Conservation (phyloP, 139 green algal species). For the Zygnema circumcarinatum region DNA sequence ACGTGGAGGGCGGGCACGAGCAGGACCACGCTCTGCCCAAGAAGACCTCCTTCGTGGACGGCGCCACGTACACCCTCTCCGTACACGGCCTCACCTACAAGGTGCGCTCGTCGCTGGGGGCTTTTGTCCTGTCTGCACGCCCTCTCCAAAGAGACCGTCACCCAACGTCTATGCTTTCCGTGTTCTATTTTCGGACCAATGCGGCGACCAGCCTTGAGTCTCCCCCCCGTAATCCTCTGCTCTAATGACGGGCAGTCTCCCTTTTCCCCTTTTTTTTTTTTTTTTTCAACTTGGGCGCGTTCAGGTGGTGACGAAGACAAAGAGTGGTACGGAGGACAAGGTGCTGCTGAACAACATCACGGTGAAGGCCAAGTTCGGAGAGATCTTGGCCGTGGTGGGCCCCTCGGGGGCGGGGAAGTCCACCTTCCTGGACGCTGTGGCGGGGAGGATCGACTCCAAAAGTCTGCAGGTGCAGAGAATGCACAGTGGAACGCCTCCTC, state of each 20-base stretch:
- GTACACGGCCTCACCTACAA: slow-evolving; percentile 50
- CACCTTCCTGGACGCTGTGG: slow-evolving; percentile 42
- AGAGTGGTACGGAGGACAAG: slow-evolving; percentile 36
- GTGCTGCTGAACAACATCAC: slow-evolving; percentile 58
- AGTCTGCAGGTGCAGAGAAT: slow-evolving; percentile 25
- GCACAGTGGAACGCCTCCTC: not conserved
- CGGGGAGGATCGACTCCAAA: slow-evolving; percentile 57
- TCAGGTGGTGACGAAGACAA: slow-evolving; percentile 43
- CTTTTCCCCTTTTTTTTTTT: not conserved
- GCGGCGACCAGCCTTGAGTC: too few species aligned
- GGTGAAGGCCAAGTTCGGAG: slow-evolving; percentile 38
- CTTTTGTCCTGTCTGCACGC: not conserved
- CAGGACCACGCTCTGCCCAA: not conserved
- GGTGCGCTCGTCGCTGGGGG: not conserved
- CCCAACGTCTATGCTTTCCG: too few species aligned
- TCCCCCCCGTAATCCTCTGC: not conserved
- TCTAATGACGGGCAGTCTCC: not conserved
- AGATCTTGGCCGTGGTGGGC: slow-evolving; percentile 60
- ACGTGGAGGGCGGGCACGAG: not conserved
- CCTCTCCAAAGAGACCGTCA: not conserved
- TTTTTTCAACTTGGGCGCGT: not conserved
- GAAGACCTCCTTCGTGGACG: not conserved
- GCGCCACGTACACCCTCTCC: slow-evolving; percentile 41
- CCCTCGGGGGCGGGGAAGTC: slow-evolving; percentile 65
- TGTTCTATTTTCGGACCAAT: too few species aligned